Evolutionary conservation across 108 stramenopile species (phyloP).

Genomic region (Discostella pseudostelligera): DNA sequence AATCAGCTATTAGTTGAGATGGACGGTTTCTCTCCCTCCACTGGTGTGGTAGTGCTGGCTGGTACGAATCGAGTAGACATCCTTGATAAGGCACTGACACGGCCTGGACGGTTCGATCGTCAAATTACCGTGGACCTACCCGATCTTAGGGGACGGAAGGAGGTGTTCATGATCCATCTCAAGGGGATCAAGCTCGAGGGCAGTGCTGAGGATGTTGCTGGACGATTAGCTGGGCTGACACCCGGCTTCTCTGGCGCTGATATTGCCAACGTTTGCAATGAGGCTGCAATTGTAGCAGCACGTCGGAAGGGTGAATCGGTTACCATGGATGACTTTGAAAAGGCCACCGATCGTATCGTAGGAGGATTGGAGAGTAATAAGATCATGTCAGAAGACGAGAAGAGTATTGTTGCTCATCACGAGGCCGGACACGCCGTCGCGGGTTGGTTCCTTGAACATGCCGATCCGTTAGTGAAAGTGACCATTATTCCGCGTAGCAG

Average conservation of each 20-base stretch:
- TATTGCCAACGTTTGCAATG: slow-evolving; percentile 97
- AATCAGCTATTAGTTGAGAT: slow-evolving; percentile 99
- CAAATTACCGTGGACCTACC: slow-evolving; percentile 94
- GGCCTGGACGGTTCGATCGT: slow-evolving; percentile 93
- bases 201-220: slow-evolving; percentile 61
- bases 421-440: slow-evolving; percentile 98
- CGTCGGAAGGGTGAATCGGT: slow-evolving; percentile 86
- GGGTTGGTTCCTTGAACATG: slow-evolving; percentile 95
- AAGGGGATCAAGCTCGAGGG: slow-evolving; percentile 80
- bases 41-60: slow-evolving; percentile 92
- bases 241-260: slow-evolving; percentile 96
- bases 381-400: slow-evolving; percentile 90
- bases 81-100: slow-evolving; percentile 88
- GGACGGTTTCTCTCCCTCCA: slow-evolving; percentile 92
- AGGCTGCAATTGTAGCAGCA: slow-evolving; percentile 97
- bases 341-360: slow-evolving; percentile 92
- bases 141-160: slow-evolving; percentile 90
- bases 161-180: slow-evolving; percentile 91
- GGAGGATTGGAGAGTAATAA: slow-evolving; percentile 95
- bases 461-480: slow-evolving; percentile 95
- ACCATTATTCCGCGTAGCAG: slow-evolving; percentile 92
- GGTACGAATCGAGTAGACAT: slow-evolving; percentile 96
- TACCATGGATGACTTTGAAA: slow-evolving; percentile 90
- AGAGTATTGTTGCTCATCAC: slow-evolving; percentile 92
- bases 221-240: slow-evolving; percentile 89